Percentiles rank a stretch among this genome's conserved stretches.
These are phyloP conservation scores for Incumbomyces delicatus DNA, from an alignment of 2,329 filamentous ascomycete species.

Conservation along the genomic window DNA sequence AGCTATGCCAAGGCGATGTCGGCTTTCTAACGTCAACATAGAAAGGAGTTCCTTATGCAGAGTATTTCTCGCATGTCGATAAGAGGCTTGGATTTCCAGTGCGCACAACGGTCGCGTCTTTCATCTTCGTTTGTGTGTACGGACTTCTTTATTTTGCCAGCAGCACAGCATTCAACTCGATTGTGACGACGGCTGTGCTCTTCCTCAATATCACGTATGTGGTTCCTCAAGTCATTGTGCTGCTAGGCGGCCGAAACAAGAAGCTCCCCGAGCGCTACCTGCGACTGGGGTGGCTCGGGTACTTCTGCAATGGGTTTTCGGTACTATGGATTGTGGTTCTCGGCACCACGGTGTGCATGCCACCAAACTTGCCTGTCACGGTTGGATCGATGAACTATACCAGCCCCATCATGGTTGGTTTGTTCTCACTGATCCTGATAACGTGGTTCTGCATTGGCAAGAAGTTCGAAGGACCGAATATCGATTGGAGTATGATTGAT, in stretches of 20 bases:
- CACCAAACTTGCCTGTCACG: slow-evolving; percentile 25
- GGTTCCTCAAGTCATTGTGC: slow-evolving; percentile 22
- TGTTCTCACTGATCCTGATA: not conserved
- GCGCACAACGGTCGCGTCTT: slow-evolving; percentile 19
- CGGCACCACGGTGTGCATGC: slow-evolving; percentile 25
- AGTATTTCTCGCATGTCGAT: slow-evolving; percentile 12
- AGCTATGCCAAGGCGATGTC: no score
- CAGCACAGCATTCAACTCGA: slow-evolving; percentile 20
- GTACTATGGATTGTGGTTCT: slow-evolving; percentile 20
- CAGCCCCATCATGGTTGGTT: not conserved
- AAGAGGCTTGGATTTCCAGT: slow-evolving; percentile 19
- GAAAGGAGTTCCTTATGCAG: slow-evolving; percentile 11
- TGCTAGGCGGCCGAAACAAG: slow-evolving; percentile 20
- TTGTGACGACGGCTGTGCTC: slow-evolving; percentile 21
- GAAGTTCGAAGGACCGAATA: slow-evolving; percentile 1
- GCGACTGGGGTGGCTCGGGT: not conserved
- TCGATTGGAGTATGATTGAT: not conserved
- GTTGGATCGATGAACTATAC: slow-evolving; percentile 27
- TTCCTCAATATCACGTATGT: slow-evolving; percentile 19
- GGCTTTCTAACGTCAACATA: no score
- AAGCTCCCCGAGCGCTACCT: not conserved
- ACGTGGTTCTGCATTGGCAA: not conserved
- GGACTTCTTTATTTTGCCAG: slow-evolving; percentile 23
- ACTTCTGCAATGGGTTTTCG: slow-evolving; percentile 20
- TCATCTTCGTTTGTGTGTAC: slow-evolving; percentile 19